Evolutionary conservation across 352 stramenopile genomes (phyloP).

Genomic region (Pythium phragmiticola): DNA sequence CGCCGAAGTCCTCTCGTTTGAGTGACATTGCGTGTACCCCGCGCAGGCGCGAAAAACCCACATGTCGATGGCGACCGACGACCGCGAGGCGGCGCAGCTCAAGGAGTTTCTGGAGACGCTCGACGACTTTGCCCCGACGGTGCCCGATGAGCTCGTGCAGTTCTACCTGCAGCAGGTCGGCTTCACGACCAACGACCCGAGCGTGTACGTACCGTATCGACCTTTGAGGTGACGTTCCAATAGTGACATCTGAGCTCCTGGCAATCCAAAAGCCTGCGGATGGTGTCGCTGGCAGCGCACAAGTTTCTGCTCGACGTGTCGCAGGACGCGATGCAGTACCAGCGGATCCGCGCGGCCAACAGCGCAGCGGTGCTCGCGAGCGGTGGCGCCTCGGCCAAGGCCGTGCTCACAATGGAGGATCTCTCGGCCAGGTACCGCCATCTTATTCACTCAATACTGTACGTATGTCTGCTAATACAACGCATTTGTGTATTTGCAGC

Average conservation of each 20-base stretch:
- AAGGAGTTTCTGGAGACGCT: slow-evolving; percentile 68
- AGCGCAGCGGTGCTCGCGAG: slow-evolving; percentile 16
- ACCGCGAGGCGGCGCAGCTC: slow-evolving; percentile 37
- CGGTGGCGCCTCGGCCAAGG: slow-evolving; percentile 17
- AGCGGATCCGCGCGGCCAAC: slow-evolving; percentile 56
- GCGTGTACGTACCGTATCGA: slow-evolving; percentile 42
- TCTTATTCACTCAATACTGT: no score
- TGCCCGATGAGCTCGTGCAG: slow-evolving; percentile 74
- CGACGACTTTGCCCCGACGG: slow-evolving; percentile 57
- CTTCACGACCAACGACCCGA: slow-evolving; percentile 65
- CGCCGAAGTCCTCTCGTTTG: not conserved
- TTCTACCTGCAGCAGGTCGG: slow-evolving; percentile 74
- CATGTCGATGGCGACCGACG: slow-evolving; percentile 6
- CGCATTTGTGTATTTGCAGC: slow-evolving; percentile 24
- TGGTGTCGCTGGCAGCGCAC: slow-evolving; percentile 69
- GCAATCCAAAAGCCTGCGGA: slow-evolving; percentile 36
- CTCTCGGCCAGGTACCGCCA: slow-evolving; percentile 45
- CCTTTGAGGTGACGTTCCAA: no score
- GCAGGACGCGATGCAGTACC: slow-evolving; percentile 79
- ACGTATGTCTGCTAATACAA: no score
- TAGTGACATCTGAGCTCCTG: not conserved
- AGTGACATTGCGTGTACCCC: not conserved
- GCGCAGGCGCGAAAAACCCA: not conserved
- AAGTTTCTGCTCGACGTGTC: slow-evolving; percentile 82
- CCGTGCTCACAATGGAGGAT: slow-evolving; percentile 76